Evolutionary conservation across 1,284 basidiomycete genomes (phyloP), one percentile per base, ranked within the genome.

Genomic region (Ganoderma multipileum): DNA sequence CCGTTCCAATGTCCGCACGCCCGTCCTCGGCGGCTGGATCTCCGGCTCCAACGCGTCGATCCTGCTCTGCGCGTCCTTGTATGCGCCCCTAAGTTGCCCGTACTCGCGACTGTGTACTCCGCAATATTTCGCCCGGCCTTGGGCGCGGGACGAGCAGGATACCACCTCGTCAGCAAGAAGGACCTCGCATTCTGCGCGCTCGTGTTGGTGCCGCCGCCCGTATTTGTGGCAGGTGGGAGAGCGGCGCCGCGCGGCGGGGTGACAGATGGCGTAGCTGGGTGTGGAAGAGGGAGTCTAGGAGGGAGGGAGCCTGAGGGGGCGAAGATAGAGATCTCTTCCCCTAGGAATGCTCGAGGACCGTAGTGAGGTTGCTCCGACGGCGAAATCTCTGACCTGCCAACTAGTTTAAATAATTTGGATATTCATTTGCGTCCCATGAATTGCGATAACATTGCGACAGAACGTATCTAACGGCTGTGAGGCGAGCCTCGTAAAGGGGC

Each of bases 91-190:
- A 38, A 60, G 66, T 50, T 52, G 30, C 62, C 20, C 26, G 62
- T 64, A 68, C 50, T 68, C 66, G 28, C n/a, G 18, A 11, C 62
- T 58, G 58, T 68, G 66, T 4, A 47, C 11, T 26, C n/a, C 7
- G 47, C 66, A 64, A 36, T 39, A 64, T 26, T 58, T 44, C 4
- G 20, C 39, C 20, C 16, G 18, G 39, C 57, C 9, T 0, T 18
- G n/a, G 1, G 30, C 9, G n/a, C 16, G 42, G 20, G 55, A 20
- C n/a, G 55, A 23, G 58, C 66, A 68, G 11, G 9, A 39, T 6
- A 58, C 64, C 41, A 30, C 42, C n/a, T 68, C 66, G 66, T 68
- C 62, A 2, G 18, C n/a, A n/a, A 68, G 66, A 5, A 67, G 66
- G 3, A 62, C 66, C 30, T n/a, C 33, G 30, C 55, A 16, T 30